Percentiles rank a stretch among this genome's conserved stretches.
These are phyloP conservation scores for Termitomyces titanicus DNA, from an alignment of 768 basidiomycete species.

Conservation along the genomic window DNA sequence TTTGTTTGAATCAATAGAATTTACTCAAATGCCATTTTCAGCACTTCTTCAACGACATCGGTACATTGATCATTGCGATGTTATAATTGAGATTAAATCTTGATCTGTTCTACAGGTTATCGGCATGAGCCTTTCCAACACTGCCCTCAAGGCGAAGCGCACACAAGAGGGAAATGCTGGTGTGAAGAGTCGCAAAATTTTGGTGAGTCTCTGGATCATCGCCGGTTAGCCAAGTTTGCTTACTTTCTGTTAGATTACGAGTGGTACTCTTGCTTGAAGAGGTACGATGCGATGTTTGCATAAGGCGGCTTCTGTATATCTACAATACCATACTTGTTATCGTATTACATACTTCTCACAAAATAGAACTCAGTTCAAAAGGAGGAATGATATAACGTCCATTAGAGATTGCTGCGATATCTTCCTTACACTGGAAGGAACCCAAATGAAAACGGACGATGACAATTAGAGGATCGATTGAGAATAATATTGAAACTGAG, in stretches of 20 bases:
- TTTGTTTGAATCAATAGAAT: neutral
- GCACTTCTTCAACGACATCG: constrained; percentile 95
- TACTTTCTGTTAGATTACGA: constrained; percentile 53
- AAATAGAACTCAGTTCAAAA: neutral
- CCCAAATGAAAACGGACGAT: neutral
- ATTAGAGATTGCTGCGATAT: constrained; percentile 1
- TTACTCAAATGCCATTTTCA: constrained; percentile 12
- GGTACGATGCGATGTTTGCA: constrained; percentile 63
- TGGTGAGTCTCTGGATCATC: constrained; percentile 37
- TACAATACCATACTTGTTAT: constrained; percentile 1
- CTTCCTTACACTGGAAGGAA: neutral
- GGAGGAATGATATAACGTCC: neutral
- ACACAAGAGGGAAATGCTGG: constrained; percentile 81
- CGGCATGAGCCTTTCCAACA: constrained; percentile 94
- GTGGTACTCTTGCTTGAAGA: constrained; percentile 86
- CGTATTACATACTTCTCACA: neutral
- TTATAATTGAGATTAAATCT: neutral
- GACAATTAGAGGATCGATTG: constrained; percentile 68
- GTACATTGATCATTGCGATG: constrained; percentile 16
- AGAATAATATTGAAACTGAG: constrained; percentile 90
- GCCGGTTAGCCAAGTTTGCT: neutral
- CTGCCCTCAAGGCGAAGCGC: constrained; percentile 76
- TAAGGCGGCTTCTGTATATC: constrained; percentile 11
- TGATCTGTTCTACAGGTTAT: constrained; percentile 40
- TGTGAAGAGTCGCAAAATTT: constrained; percentile 75